Percentiles rank a stretch among this genome's conserved stretches.
These are phyloP conservation scores for Gautieria morchelliformis DNA, from an alignment of 768 basidiomycete genomes.

Conservation along the genomic window DNA sequence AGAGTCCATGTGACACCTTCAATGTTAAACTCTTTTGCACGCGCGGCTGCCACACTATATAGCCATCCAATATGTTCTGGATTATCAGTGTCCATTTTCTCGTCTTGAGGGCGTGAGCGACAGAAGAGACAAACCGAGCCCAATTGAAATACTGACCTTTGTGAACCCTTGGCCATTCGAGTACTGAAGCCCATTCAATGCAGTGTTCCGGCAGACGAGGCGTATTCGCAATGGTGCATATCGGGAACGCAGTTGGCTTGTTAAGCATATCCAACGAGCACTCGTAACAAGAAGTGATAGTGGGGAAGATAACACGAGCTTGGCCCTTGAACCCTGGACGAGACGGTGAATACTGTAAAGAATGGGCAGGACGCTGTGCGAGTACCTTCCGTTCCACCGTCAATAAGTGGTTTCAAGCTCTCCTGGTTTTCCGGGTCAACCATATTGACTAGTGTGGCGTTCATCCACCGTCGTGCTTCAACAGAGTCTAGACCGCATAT, in stretches of 20 bases:
- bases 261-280: conserved; percentile 98
- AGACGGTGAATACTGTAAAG: neutral
- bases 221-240: conserved; percentile 98
- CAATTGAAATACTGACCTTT: conserved; percentile 45
- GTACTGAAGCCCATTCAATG: conserved; percentile 98
- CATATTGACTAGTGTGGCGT: conserved; percentile 90
- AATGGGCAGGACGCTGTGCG: neutral
- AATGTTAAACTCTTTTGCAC: conserved; percentile 92
- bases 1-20: conserved; percentile 97
- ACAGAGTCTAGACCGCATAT: conserved; percentile 97
- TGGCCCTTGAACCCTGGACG: conserved; percentile 92
- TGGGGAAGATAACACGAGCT: conserved; percentile 92
- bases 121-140: neutral
- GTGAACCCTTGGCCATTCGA: conserved; percentile 95
- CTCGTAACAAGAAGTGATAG: conserved; percentile 93
- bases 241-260: conserved; percentile 93
- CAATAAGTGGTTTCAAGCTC: conserved; percentile 91
- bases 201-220: conserved; percentile 97
- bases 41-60: conserved; percentile 65
- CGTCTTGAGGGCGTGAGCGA: conserved; percentile 40
- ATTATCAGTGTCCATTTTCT: conserved; percentile 95
- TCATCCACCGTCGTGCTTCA: conserved; percentile 97
- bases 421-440: conserved; percentile 92
- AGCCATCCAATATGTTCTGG: conserved; percentile 96
- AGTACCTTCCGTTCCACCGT: conserved; percentile 94